Conservation (phyloP, 345 rosid genomes). For the Luvunga scandens region DNA sequence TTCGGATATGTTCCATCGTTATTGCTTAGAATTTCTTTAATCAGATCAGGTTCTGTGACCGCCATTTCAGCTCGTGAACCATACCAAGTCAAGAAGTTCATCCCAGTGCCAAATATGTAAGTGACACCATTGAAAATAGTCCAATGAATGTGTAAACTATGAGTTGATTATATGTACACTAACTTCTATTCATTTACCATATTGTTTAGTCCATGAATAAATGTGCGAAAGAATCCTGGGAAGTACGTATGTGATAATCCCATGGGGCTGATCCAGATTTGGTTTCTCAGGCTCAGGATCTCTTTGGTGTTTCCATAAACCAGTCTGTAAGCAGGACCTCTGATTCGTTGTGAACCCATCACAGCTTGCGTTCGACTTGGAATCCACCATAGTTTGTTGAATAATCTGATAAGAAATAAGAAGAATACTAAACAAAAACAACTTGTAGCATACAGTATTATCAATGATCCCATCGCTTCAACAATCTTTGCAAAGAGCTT, state of each 20-base stretch:
- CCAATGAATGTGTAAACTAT: no score
- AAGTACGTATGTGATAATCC: constrained; percentile 23
- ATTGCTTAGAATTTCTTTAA: constrained; percentile 42
- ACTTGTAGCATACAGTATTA: background rate
- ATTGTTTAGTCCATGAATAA: constrained; percentile 25
- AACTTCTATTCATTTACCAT: constrained; percentile 2
- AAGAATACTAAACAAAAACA: constrained; percentile 15
- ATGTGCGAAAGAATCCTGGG: constrained; percentile 29
- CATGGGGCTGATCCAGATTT: constrained; percentile 18
- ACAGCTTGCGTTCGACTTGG: constrained; percentile 20
- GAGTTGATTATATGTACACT: background rate
- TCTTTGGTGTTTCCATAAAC: constrained; percentile 40
- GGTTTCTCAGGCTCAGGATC: constrained; percentile 17
- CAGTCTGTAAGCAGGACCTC: constrained; percentile 40
- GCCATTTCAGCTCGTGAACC: constrained; percentile 36
- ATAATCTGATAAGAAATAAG: constrained; percentile 12
- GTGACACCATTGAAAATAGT: background rate
- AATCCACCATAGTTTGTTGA: constrained; percentile 29
- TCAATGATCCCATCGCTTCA: background rate
- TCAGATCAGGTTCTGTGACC: constrained; percentile 35
- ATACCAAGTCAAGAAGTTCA: constrained; percentile 37
- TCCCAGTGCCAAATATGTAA: constrained; percentile 20
- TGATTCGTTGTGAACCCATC: constrained; percentile 28
- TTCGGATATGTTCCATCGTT: constrained; percentile 28
- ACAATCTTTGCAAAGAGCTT: no score